phyloP scores from a whole-genome alignment of 2,329 filamentous ascomycete genomes.

The Xylaria multiplex region DNA sequence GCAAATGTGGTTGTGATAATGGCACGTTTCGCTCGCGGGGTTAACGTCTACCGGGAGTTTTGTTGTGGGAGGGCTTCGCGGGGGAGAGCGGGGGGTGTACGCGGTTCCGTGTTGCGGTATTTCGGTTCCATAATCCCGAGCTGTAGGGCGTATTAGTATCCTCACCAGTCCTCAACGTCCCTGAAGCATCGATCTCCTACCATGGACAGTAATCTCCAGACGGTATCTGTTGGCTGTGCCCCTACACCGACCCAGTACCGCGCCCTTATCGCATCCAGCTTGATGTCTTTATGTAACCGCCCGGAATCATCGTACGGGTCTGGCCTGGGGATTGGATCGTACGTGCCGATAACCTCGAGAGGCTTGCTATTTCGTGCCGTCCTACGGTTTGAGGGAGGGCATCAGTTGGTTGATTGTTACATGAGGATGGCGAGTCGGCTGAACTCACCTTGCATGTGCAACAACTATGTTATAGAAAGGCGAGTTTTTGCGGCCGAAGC shows the following conservation, averaged over 20 bases:
- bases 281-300: constrained; percentile 88
- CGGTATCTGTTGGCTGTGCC: constrained; percentile 90
- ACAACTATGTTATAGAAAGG: constrained; percentile 99
- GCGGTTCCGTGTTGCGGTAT: constrained; percentile 46
- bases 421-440: constrained; percentile 5
- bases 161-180: constrained; percentile 14
- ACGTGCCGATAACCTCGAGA: constrained; percentile 89
- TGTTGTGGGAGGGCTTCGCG: constrained; percentile 29
- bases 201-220: constrained; percentile 87
- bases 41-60: constrained; percentile 14
- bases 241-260: constrained; percentile 98
- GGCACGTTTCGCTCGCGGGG: neutral
- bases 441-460: constrained; percentile 81
- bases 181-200: constrained; percentile 54
- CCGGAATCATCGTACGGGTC: constrained; percentile 70
- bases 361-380: constrained; percentile 88
- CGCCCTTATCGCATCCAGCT: constrained; percentile 81
- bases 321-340: constrained; percentile 73
- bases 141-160: constrained; percentile 30
- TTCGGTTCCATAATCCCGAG: constrained; percentile 54
- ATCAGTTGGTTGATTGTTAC: constrained; percentile 13
- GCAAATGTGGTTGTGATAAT: constrained; percentile 23
- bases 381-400: constrained; percentile 55
- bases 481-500: constrained; percentile 87
- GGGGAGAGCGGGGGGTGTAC: constrained; percentile 44